Evolutionary conservation across 2,329 filamentous ascomycete genomes (phyloP).

Genomic region (Stachybotrys chartarum): DNA sequence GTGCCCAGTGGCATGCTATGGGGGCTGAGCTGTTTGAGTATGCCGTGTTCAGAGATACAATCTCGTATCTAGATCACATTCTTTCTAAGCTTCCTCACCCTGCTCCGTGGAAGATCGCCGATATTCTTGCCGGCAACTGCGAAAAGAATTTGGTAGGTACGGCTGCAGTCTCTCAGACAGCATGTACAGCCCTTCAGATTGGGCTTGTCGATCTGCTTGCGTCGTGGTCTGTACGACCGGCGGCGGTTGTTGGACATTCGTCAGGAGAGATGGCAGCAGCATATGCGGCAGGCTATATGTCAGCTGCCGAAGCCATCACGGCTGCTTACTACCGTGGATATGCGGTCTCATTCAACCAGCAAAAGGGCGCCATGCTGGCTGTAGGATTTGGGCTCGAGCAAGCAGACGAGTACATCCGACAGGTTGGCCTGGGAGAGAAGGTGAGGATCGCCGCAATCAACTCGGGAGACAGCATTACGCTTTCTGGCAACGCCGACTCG

Average conservation of each 20-base stretch:
- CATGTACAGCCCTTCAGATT: conserved; percentile 2
- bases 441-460: conserved; percentile 10
- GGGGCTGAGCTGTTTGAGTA: neutral
- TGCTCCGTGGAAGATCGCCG: neutral
- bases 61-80: neutral
- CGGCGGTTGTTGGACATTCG: neutral
- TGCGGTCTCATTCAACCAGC: neutral
- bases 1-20: neutral
- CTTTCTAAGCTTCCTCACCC: neutral
- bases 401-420: neutral
- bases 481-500: conserved; percentile 16
- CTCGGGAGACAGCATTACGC: conserved; percentile 16
- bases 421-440: neutral
- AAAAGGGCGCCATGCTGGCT: neutral
- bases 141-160: neutral
- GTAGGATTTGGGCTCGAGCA: neutral
- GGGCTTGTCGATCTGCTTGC: conserved; percentile 1
- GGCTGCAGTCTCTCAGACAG: neutral
- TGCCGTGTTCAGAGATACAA: neutral
- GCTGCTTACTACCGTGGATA: conserved; percentile 11
- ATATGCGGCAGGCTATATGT: neutral
- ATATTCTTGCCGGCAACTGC: neutral
- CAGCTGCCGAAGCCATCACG: conserved; percentile 9
- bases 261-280: conserved; percentile 3
- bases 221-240: neutral